Percentiles rank a stretch among this genome's conserved stretches.
Evolutionary conservation across 345 rosid species (phyloP).

Genomic region (Raphanus sativus): DNA sequence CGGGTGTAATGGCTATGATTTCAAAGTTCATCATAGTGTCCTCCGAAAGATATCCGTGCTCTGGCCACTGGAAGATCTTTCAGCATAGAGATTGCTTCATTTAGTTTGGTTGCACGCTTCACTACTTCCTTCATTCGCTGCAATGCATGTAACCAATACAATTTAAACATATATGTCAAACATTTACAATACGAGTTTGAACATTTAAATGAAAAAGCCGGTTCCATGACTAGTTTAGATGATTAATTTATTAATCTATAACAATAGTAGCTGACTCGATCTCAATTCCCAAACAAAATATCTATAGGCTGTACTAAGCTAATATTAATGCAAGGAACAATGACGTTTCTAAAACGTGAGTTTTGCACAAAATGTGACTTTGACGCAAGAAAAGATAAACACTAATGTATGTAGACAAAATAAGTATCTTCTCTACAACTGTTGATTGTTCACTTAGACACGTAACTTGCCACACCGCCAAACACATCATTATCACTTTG

Average conservation of each 20-base stretch:
- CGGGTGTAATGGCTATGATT: background rate
- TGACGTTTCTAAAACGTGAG: constrained; percentile 18
- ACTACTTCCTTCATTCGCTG: constrained; percentile 79
- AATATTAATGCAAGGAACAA: background rate
- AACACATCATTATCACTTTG: constrained; percentile 39
- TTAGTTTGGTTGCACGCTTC: constrained; percentile 58
- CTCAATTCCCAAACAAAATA: constrained; percentile 1
- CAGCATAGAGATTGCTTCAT: constrained; percentile 65
- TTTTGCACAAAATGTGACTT: background rate
- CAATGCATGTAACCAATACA: background rate
- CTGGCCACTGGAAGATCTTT: constrained; percentile 73
- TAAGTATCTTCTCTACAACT: constrained; percentile 4
- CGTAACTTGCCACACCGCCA: constrained; percentile 38
- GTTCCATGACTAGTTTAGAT: background rate
- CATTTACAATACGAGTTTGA: background rate
- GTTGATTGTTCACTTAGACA: constrained; percentile 27
- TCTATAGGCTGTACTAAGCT: background rate
- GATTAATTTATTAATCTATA: background rate
- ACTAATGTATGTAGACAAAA: constrained; percentile 21
- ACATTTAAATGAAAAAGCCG: background rate
- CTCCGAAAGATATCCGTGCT: constrained; percentile 81
- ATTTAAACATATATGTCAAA: background rate
- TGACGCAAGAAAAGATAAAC: constrained; percentile 20
- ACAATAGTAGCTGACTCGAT: background rate
- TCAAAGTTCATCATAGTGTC: constrained; percentile 51